These are phyloP conservation scores for Periconia sp. DNA, from an alignment of 2,329 filamentous ascomycete genomes.

Conservation along the genomic window DNA sequence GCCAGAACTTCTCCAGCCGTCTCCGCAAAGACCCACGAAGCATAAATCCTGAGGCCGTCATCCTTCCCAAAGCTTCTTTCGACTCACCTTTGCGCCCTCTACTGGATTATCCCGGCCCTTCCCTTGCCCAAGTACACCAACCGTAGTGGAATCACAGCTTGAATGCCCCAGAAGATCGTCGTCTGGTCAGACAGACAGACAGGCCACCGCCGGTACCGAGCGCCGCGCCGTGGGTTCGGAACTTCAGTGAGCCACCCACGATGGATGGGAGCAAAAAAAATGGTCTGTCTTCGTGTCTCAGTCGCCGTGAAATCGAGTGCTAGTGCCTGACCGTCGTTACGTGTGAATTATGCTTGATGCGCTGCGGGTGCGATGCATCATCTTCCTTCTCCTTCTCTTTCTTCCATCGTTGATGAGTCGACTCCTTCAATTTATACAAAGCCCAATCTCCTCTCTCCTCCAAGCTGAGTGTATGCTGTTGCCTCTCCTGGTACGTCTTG, in stretches of 20 bases:
- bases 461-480: conserved; percentile 25
- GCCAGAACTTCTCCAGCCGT: conserved; percentile 1
- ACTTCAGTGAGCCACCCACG: conserved; percentile 10
- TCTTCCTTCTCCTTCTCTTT: conserved; percentile 8
- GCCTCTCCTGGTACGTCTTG: conserved; percentile 35
- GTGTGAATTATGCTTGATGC: conserved; percentile 30
- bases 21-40: conserved; percentile 5
- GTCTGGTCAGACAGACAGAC: too few species aligned
- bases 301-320: conserved; percentile 20
- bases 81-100: conserved; percentile 8
- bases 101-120: not conserved
- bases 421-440: conserved; percentile 36
- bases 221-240: conserved; percentile 3
- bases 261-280: conserved; percentile 13
- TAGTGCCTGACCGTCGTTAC: conserved; percentile 24
- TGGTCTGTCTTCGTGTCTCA: conserved; percentile 22
- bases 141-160: not conserved
- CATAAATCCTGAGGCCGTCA: conserved; percentile 13
- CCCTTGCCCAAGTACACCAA: not conserved
- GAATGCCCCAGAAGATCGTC: not conserved
- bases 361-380: conserved; percentile 12
- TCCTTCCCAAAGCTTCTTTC: not conserved
- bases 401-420: conserved; percentile 16
- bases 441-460: conserved; percentile 15
- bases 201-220: not conserved